Conservation (phyloP, 305 asterid species). For the Caryopteris hybrid region DNA sequence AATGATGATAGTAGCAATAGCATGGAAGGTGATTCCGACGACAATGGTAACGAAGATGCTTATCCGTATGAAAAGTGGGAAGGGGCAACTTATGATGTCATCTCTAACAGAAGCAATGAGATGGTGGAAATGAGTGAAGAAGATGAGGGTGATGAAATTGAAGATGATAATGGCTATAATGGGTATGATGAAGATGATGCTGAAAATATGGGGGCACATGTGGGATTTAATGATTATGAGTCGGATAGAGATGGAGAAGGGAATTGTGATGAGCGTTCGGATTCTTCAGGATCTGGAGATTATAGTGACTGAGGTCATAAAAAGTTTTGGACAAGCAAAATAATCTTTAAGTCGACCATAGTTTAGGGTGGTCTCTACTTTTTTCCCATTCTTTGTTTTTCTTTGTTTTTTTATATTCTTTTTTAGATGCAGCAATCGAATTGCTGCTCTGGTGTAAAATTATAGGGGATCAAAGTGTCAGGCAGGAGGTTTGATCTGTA, state of each 20-base stretch:
- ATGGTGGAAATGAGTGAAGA: slow-evolving; percentile 64
- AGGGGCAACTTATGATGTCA: slow-evolving; percentile 23
- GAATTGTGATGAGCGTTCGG: slow-evolving; percentile 47
- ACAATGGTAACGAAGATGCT: slow-evolving; percentile 36
- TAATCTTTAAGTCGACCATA: neutral
- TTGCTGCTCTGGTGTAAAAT: slow-evolving; percentile 34
- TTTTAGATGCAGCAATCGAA: slow-evolving; percentile 23
- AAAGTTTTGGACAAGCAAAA: slow-evolving; percentile 12
- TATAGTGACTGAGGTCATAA: slow-evolving; percentile 59
- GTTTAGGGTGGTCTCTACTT: neutral
- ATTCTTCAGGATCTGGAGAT: slow-evolving; percentile 57
- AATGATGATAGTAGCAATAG: slow-evolving; percentile 51
- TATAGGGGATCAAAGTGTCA: slow-evolving; percentile 10
- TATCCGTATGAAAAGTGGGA: slow-evolving; percentile 50
- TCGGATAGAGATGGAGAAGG: slow-evolving; percentile 34
- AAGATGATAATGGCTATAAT: slow-evolving; percentile 32
- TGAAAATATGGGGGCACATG: slow-evolving; percentile 33
- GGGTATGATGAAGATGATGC: slow-evolving; percentile 37
- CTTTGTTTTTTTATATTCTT: slow-evolving; percentile 23
- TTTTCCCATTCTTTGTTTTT: neutral
- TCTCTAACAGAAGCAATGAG: slow-evolving; percentile 39
- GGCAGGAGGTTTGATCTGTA: neutral
- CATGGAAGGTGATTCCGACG: slow-evolving; percentile 64
- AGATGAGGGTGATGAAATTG: slow-evolving; percentile 54
- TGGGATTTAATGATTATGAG: slow-evolving; percentile 36